Evolutionary conservation across 2,329 filamentous ascomycete genomes (phyloP).

Genomic region (Colletotrichum spinosum): DNA sequence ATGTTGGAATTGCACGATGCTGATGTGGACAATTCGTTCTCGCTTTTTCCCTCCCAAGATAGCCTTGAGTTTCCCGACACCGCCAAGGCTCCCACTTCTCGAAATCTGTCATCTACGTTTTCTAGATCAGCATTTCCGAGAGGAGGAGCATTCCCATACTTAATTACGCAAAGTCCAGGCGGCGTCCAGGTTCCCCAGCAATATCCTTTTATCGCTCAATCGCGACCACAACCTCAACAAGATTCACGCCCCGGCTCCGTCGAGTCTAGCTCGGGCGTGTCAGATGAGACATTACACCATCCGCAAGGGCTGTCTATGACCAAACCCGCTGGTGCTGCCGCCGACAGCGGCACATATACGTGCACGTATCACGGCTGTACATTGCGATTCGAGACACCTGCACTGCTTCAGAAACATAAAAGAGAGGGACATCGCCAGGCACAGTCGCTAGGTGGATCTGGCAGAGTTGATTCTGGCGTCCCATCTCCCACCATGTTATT

Average conservation of each 20-base stretch:
- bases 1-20: slow-evolving; percentile 85
- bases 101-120: slow-evolving; percentile 9
- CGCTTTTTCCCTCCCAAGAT: slow-evolving; percentile 77
- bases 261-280: slow-evolving; percentile 49
- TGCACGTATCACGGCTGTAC: slow-evolving; percentile 96
- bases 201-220: slow-evolving; percentile 61
- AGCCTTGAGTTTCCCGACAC: slow-evolving; percentile 56
- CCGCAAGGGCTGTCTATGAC: slow-evolving; percentile 47
- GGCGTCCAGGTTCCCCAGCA: slow-evolving; percentile 60
- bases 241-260: slow-evolving; percentile 56
- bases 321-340: slow-evolving; percentile 71
- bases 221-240: slow-evolving; percentile 46
- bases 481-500: slow-evolving; percentile 63
- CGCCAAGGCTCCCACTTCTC: slow-evolving; percentile 39
- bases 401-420: slow-evolving; percentile 93
- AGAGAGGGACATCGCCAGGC: slow-evolving; percentile 88
- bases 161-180: slow-evolving; percentile 50
- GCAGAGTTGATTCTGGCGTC: slow-evolving; percentile 50
- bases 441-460: slow-evolving; percentile 60
- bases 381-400: slow-evolving; percentile 87
- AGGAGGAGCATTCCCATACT: slow-evolving; percentile 40
- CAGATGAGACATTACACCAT: slow-evolving; percentile 39
- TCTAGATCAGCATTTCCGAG: slow-evolving; percentile 1
- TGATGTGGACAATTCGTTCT: slow-evolving; percentile 76
- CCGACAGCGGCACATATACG: slow-evolving; percentile 91